Percentiles rank a stretch among this genome's conserved stretches.
Evolutionary conservation across 768 basidiomycete species (phyloP).

Genomic region (Rhodotorula babjevae): DNA sequence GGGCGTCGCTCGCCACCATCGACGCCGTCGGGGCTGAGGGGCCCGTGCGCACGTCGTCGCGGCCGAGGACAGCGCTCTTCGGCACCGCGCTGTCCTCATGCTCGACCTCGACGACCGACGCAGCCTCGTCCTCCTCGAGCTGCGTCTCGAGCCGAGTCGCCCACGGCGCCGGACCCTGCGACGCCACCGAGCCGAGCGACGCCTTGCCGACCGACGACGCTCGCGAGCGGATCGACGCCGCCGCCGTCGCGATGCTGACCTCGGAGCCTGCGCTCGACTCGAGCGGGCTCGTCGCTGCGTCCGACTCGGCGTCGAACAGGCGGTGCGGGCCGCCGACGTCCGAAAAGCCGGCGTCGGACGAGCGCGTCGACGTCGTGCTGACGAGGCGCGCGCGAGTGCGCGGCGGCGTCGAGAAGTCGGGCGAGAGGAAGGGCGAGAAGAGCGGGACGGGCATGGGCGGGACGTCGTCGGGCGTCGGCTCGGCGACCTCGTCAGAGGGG

Average conservation of each 20-base stretch:
- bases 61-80: no score
- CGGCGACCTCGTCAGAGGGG: neutral
- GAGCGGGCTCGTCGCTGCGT: neutral
- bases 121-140: slow-evolving; percentile 1
- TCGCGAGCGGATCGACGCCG: neutral
- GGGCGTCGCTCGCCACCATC: no score
- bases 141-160: neutral
- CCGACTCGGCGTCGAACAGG: neutral
- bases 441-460: slow-evolving; percentile 1
- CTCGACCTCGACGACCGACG: neutral
- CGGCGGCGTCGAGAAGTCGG: neutral
- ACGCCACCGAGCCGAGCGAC: neutral
- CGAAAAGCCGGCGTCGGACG: neutral
- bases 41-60: no score
- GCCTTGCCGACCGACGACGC: neutral
- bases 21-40: no score
- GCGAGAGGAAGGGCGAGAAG: neutral
- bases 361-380: neutral
- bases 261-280: neutral
- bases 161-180: neutral
- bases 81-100: no score
- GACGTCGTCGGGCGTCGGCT: slow-evolving; percentile 4
- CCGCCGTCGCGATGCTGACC: neutral
- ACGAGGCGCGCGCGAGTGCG: neutral
- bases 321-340: neutral